Base-by-base conservation (phyloP, 2,329 filamentous ascomycete species). In the Aspergillus neoniger region DNA sequence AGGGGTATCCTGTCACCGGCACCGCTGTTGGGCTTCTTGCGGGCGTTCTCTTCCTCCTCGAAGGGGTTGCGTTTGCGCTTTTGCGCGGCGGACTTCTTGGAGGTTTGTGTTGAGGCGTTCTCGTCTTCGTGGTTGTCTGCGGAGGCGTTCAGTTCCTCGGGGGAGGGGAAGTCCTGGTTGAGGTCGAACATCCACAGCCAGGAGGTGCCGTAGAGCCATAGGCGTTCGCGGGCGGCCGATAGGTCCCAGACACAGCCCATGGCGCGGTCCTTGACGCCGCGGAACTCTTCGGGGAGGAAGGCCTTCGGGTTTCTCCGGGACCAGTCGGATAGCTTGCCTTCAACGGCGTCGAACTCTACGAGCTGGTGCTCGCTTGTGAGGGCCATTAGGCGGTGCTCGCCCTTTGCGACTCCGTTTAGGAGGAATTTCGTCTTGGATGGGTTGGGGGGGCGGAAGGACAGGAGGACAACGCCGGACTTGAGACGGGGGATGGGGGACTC, bases 121-220 rank as follows among this genome's bases (percentile, higher is more conserved):
- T 62, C 63, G 41, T 72, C 66, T 47, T 73, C 67, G 36, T 68
- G 63, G 36, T 63, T 58, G 50, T 70, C 62, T 6, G 67, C 64
- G 17, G 57, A 66, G 10, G 65, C 67, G 43, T 61, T 63, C 6
- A 66, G 62, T 30, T 71, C 71, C 23, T 74, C 76, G 3, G 75
- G 69, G 9, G 76, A 72, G 0, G 78, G 73, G 52, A 95, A 83
- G 73, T 96, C 89, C 69, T 85, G 84, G 19, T 85, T 85, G 30
- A 96, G 80, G 74, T 98, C 92, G 62, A 99, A 86, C 93, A 98
- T 98, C 79, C 91, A 92, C 23, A 99, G 77, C 84, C 92, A 98
- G 1, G 86, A 88, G 43, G 87, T 85, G 6, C 94, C 93, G 70
- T 96, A 97, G 19, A 98, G 79, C 92, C 94, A 98, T 7, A 94